These are phyloP conservation scores for Coemansia sp. DNA, from an alignment of 192 early-diverging fungal species.

Conservation along the genomic window DNA sequence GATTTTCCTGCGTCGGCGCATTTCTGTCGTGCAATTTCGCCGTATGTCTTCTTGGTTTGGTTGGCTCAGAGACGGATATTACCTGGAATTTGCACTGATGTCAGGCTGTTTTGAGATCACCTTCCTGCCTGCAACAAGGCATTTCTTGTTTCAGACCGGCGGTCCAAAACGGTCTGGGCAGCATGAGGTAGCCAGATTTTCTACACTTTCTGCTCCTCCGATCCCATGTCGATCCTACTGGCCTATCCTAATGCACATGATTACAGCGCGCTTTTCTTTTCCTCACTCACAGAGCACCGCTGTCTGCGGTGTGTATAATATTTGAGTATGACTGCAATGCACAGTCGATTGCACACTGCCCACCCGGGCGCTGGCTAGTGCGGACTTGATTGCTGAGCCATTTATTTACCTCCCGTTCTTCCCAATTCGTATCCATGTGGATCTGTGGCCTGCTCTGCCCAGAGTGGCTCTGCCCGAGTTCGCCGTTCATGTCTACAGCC, in stretches of 20 bases:
- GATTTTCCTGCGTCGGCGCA: neutral
- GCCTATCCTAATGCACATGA: slow-evolving; percentile 7
- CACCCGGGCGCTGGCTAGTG: neutral
- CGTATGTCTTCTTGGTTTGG: neutral
- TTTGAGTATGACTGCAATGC: neutral
- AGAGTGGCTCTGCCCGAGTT: neutral
- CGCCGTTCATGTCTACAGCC: neutral
- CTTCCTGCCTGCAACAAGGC: neutral
- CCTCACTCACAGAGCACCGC: neutral
- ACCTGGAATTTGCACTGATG: slow-evolving; percentile 1
- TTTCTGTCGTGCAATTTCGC: neutral
- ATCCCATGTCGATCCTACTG: slow-evolving; percentile 2
- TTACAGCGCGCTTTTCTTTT: neutral
- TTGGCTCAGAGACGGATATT: slow-evolving; percentile 3
- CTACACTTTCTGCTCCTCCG: neutral
- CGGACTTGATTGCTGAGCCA: neutral
- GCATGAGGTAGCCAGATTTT: neutral
- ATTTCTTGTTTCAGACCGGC: slow-evolving; percentile 9
- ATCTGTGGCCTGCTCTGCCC: neutral
- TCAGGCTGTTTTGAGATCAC: slow-evolving; percentile 10
- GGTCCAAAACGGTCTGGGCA: slow-evolving; percentile 15
- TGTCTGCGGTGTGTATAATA: neutral
- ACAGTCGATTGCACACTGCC: neutral
- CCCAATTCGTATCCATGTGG: neutral
- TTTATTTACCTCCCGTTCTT: neutral